Conservation (phyloP, 106 monocot species). For the Allium sativum region DNA sequence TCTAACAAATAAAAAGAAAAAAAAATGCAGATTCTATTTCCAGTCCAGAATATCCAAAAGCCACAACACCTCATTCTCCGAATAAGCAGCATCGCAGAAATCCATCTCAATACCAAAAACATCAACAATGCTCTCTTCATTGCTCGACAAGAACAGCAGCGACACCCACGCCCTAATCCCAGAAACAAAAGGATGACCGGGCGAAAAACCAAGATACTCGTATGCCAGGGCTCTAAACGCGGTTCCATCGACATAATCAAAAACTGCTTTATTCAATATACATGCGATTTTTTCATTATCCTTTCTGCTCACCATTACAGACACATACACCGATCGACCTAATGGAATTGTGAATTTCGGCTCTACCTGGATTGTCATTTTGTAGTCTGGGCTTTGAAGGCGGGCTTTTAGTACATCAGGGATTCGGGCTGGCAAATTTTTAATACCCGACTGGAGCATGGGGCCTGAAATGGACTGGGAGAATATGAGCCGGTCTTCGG, state of each 20-base stretch:
- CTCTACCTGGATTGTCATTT: slow-evolving; percentile 60
- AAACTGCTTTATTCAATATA: slow-evolving; percentile 36
- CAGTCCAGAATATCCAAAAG: slow-evolving; percentile 52
- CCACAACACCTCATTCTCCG: slow-evolving; percentile 37
- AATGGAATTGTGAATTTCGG: slow-evolving; percentile 34
- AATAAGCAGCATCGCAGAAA: slow-evolving; percentile 60
- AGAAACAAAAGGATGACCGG: slow-evolving; percentile 51
- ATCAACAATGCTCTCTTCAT: slow-evolving; percentile 21
- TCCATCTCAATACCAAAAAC: slow-evolving; percentile 86
- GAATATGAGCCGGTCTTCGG: slow-evolving; percentile 40
- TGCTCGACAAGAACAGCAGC: slow-evolving; percentile 34
- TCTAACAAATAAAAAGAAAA: background rate
- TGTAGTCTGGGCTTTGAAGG: slow-evolving; percentile 28
- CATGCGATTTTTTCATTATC: slow-evolving; percentile 60
- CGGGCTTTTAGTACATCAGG: slow-evolving; percentile 27
- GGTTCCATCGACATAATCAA: slow-evolving; percentile 53
- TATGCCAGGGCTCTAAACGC: slow-evolving; percentile 52
- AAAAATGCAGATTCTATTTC: slow-evolving; percentile 18
- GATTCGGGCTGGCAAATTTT: slow-evolving; percentile 27
- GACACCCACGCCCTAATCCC: slow-evolving; percentile 79
- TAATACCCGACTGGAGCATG: slow-evolving; percentile 32
- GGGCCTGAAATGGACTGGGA: slow-evolving; percentile 46
- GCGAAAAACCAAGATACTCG: slow-evolving; percentile 57
- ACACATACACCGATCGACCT: slow-evolving; percentile 21
- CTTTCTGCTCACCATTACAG: slow-evolving; percentile 46